Percentiles rank a stretch among this genome's conserved stretches.
Conservation (phyloP, 495 filamentous ascomycete species). For the Penicillium salamii region DNA sequence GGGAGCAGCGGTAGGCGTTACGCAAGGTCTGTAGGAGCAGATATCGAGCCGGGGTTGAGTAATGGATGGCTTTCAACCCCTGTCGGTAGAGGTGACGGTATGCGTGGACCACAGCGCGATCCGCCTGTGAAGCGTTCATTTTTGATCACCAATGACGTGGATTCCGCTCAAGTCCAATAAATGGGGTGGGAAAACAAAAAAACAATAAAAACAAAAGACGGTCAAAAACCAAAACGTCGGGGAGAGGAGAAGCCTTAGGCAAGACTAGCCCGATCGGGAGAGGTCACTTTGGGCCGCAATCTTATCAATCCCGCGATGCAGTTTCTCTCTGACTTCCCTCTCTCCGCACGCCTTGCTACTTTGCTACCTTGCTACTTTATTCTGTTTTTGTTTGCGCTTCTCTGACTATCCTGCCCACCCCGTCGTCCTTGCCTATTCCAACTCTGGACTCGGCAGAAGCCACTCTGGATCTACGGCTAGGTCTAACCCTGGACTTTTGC, state of each 20-base stretch:
- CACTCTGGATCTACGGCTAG: too few relatives aligned
- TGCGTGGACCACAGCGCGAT: conserved; percentile 57
- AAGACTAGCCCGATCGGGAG: conserved; percentile 16
- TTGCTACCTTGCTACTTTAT: neutral
- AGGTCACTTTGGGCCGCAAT: conserved; percentile 30
- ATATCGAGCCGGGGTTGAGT: conserved; percentile 72
- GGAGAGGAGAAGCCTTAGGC: conserved; percentile 18
- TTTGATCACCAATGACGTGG: neutral
- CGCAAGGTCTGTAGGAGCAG: conserved; percentile 63
- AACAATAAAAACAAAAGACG: conserved; percentile 1
- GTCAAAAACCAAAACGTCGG: neutral
- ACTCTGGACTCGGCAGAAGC: neutral
- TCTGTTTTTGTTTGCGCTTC: neutral
- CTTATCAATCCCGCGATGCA: conserved; percentile 7
- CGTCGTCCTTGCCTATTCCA: neutral
- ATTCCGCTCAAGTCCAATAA: neutral
- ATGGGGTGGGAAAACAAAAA: neutral
- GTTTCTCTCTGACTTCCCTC: conserved; percentile 2
- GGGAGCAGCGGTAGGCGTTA: conserved; percentile 62
- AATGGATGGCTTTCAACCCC: conserved; percentile 74
- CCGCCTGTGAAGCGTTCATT: conserved; percentile 15
- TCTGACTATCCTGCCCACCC: neutral
- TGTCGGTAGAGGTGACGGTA: conserved; percentile 79
- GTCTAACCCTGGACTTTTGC: too few relatives aligned
- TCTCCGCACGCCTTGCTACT: neutral